Conservation (phyloP, 306 rosid genomes). For the Quercus robur region DNA sequence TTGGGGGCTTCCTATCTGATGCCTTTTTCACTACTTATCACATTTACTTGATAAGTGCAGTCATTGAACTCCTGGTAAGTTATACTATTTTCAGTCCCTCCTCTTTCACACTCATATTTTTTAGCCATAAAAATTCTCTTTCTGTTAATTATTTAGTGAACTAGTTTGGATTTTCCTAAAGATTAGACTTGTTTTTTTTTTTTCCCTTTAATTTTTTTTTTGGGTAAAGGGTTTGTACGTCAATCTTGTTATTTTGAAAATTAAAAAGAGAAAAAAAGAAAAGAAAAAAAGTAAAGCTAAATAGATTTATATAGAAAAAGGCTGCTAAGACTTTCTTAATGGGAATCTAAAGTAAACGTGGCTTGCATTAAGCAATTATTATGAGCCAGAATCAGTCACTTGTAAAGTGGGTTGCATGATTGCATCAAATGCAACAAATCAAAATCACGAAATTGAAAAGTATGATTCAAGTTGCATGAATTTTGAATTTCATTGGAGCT, state of each 20-base stretch:
- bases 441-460: background rate
- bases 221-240: background rate
- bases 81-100: background rate
- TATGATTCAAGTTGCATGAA: background rate
- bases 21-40: conserved; percentile 78
- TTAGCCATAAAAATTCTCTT: background rate
- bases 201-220: background rate
- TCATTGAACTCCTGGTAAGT: conserved; percentile 73
- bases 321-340: background rate
- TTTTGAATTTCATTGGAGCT: background rate
- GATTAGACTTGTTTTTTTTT: background rate
- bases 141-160: background rate
- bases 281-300: background rate
- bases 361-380: conserved; percentile 26
- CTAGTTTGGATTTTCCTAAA: background rate
- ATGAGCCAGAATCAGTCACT: conserved; percentile 15
- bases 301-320: background rate
- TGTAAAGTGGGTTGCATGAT: conserved; percentile 16
- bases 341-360: conserved; percentile 29
- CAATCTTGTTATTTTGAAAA: background rate
- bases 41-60: conserved; percentile 80
- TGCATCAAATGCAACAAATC: conserved; percentile 21
- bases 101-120: background rate
- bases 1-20: conserved; percentile 90
- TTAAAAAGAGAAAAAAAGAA: background rate